A percentile compares a stretch with the other conserved stretches of the same genome.
Evolutionary conservation across 1,139 yeast species (phyloP).

Genomic region (Sugiyamaella castrensis): DNA sequence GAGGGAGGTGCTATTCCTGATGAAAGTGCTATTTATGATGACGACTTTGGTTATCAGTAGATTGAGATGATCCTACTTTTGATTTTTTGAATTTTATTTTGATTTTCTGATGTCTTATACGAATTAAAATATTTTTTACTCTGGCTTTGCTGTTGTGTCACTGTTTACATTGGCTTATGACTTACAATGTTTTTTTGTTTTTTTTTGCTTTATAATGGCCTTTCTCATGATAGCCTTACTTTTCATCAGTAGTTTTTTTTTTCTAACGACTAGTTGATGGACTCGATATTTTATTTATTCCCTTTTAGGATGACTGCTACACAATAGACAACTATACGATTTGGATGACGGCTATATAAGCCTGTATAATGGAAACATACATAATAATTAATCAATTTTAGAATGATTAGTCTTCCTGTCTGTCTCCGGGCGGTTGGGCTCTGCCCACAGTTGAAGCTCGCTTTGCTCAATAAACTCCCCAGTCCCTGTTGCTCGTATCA

Average conservation of each 20-base stretch:
- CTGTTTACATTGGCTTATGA: too few species aligned
- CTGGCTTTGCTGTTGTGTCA: too few species aligned
- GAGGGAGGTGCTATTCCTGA: conserved; percentile 11
- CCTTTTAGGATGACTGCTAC: neutral
- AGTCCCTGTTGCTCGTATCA: neutral
- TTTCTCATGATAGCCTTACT: neutral
- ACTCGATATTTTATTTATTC: neutral
- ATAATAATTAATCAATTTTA: neutral
- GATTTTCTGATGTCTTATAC: too few species aligned
- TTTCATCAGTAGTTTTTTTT: neutral
- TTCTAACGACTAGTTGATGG: neutral
- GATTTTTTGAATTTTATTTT: neutral
- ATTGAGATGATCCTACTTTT: neutral
- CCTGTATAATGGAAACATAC: conserved; percentile 1
- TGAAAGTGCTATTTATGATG: conserved; percentile 19
- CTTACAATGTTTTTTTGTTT: too few species aligned
- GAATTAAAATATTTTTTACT: too few species aligned
- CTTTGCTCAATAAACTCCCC: too few species aligned
- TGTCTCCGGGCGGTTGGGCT: conserved; percentile 8
- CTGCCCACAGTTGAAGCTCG: too few species aligned
- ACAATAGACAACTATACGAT: conserved; percentile 6
- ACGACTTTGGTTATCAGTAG: conserved; percentile 9
- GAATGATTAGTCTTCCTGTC: neutral
- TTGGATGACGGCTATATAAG: neutral
- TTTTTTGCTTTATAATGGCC: too few species aligned